These are phyloP conservation scores for Trichoderma asperellum DNA, from an alignment of 2,329 filamentous ascomycete genomes.

Conservation along the genomic window DNA sequence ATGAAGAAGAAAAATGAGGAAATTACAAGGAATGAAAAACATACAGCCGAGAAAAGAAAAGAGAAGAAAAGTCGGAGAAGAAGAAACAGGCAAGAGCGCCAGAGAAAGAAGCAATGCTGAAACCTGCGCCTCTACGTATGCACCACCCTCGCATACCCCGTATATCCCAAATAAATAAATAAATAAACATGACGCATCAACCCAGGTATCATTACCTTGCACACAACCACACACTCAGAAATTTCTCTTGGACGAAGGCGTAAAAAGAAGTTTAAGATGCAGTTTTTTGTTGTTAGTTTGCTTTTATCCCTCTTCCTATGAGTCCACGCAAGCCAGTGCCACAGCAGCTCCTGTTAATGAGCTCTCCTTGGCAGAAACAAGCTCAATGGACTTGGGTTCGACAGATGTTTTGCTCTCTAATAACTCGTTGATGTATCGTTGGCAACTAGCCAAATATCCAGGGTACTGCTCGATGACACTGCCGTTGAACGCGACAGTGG, in stretches of 20 bases:
- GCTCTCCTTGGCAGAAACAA: constrained; percentile 73
- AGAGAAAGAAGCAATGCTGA: constrained; percentile 27
- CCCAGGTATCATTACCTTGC: constrained; percentile 24
- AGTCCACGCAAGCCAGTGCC: constrained; percentile 56
- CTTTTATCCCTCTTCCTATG: constrained; percentile 24
- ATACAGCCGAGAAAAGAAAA: constrained; percentile 19
- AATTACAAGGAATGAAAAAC: constrained; percentile 22
- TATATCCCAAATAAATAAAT: constrained; percentile 23
- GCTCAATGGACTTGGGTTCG: constrained; percentile 54
- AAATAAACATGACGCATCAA: constrained; percentile 24
- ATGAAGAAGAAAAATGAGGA: not conserved
- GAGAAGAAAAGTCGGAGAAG: not conserved
- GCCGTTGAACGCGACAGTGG: constrained; percentile 76
- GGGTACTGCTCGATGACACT: constrained; percentile 81
- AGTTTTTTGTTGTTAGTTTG: not conserved
- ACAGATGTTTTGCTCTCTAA: constrained; percentile 45
- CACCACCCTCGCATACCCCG: constrained; percentile 28
- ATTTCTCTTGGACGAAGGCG: constrained; percentile 12
- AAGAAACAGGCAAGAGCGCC: constrained; percentile 8
- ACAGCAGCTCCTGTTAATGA: constrained; percentile 77
- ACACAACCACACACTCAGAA: not conserved
- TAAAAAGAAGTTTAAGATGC: not conserved
- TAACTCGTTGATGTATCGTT: constrained; percentile 65
- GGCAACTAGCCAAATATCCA: constrained; percentile 63
- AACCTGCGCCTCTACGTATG: constrained; percentile 33